These are phyloP conservation scores for Curvularia sp. DNA, from an alignment of 2,329 filamentous ascomycete genomes.

Conservation along the genomic window DNA sequence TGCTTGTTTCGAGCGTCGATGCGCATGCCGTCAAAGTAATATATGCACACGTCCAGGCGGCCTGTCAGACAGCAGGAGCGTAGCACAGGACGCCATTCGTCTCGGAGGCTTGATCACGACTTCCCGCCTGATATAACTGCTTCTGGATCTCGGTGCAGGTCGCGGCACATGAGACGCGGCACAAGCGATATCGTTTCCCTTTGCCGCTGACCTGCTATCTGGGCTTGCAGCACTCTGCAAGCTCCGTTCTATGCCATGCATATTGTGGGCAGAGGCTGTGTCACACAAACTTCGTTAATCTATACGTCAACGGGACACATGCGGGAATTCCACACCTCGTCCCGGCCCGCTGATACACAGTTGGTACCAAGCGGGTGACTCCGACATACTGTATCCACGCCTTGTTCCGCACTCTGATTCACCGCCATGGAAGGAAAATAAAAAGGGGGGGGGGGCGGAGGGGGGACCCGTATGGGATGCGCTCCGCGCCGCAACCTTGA, in stretches of 20 bases:
- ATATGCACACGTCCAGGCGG: conserved; percentile 18
- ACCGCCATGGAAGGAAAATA: conserved; percentile 14
- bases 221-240: conserved; percentile 27
- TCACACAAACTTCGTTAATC: conserved; percentile 47
- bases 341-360: conserved; percentile 47
- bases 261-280: conserved; percentile 27
- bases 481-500: conserved; percentile 19
- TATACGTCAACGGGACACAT: conserved; percentile 34
- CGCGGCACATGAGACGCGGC: conserved; percentile 28
- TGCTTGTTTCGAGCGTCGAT: conserved; percentile 12
- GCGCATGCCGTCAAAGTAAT: conserved; percentile 8
- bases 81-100: conserved; percentile 27
- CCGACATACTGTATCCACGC: conserved; percentile 24
- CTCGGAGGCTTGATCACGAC: conserved; percentile 29
- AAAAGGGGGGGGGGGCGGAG: too few species aligned
- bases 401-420: conserved; percentile 17
- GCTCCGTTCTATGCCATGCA: conserved; percentile 32
- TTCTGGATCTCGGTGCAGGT: conserved; percentile 35
- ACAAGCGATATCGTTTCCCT: conserved; percentile 16
- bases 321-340: conserved; percentile 42
- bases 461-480: conserved; percentile 17
- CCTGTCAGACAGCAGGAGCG: conserved; percentile 19
- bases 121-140: conserved; percentile 30
- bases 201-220: conserved; percentile 26
- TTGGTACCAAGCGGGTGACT: conserved; percentile 30